These are phyloP conservation scores for Entamoeba dispar DNA, from an alignment of 208 protist species.

Conservation along the genomic window DNA sequence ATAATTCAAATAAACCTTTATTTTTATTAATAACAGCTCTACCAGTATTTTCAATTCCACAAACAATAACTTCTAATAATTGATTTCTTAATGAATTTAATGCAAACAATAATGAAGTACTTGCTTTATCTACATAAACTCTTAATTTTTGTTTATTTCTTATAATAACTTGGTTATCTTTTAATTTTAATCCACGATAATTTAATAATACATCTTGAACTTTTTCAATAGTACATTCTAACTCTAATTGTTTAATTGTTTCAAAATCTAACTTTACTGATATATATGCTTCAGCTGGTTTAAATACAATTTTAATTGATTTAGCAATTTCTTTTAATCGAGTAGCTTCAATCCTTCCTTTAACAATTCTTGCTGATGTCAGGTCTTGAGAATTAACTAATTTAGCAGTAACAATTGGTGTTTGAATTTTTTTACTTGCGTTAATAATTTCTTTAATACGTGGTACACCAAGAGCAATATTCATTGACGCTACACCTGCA, in stretches of 20 bases:
- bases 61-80: conserved; percentile 61
- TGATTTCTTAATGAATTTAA: conserved; percentile 49
- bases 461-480: conserved; percentile 52
- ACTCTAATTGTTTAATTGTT: conserved; percentile 57
- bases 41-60: conserved; percentile 65
- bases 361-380: conserved; percentile 54
- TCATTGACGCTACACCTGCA: conserved; percentile 96
- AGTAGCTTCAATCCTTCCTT: conserved; percentile 58
- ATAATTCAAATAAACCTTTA: conserved; percentile 39
- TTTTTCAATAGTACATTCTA: conserved; percentile 51
- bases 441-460: conserved; percentile 96
- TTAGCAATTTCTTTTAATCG: conserved; percentile 24
- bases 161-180: conserved; percentile 37
- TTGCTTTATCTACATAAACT: not conserved
- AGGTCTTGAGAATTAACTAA: conserved; percentile 32
- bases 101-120: not conserved
- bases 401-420: conserved; percentile 81
- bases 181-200: conserved; percentile 40
- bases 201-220: not conserved
- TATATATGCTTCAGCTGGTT: conserved; percentile 54
- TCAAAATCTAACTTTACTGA: conserved; percentile 64
- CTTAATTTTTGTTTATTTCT: not conserved
- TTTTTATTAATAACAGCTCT: conserved; percentile 66
- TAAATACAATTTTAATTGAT: conserved; percentile 51
- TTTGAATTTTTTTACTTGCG: conserved; percentile 79